A percentile compares a stretch with the other conserved stretches of the same genome.
These are phyloP conservation scores for Oligophagozyma castellii DNA, from an alignment of 1,139 yeast genomes.

Conservation along the genomic window DNA sequence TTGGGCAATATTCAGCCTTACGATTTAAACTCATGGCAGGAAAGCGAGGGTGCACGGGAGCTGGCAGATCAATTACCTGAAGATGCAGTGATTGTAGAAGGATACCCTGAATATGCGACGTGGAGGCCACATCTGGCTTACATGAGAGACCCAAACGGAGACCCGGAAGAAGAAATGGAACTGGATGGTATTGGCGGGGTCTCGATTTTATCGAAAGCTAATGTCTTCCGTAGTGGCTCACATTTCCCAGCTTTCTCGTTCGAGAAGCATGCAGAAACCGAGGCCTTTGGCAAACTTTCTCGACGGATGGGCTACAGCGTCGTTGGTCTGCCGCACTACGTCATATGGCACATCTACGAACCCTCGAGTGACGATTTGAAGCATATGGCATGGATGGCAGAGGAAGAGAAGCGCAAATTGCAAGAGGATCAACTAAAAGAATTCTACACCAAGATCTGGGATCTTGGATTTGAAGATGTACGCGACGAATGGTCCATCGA, in stretches of 20 bases:
- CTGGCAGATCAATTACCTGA: slow-evolving; percentile 55
- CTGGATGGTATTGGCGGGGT: slow-evolving; percentile 90
- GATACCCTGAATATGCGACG: slow-evolving; percentile 81
- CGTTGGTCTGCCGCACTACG: slow-evolving; percentile 81
- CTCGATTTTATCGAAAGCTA: slow-evolving; percentile 69
- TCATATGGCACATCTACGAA: slow-evolving; percentile 79
- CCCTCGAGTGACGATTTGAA: slow-evolving; percentile 75
- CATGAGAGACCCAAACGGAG: slow-evolving; percentile 48
- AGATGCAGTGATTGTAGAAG: slow-evolving; percentile 84
- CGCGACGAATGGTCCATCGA: slow-evolving; percentile 55
- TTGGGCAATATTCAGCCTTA: slow-evolving; percentile 71
- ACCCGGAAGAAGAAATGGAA: slow-evolving; percentile 52
- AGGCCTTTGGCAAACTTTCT: slow-evolving; percentile 84
- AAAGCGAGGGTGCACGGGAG: slow-evolving; percentile 55
- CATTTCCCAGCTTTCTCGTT: slow-evolving; percentile 85
- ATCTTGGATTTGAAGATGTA: slow-evolving; percentile 62
- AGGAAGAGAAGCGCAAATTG: slow-evolving; percentile 65
- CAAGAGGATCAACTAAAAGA: slow-evolving; percentile 54
- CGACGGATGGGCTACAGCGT: slow-evolving; percentile 67
- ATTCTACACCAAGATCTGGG: slow-evolving; percentile 64
- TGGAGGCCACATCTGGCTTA: slow-evolving; percentile 79
- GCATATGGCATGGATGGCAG: slow-evolving; percentile 96
- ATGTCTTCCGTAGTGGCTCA: slow-evolving; percentile 68
- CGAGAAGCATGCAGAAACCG: slow-evolving; percentile 83
- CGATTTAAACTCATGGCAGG: slow-evolving; percentile 83